Conservation (phyloP, 169 alveolate genomes). For the Eimeria acervulina region DNA sequence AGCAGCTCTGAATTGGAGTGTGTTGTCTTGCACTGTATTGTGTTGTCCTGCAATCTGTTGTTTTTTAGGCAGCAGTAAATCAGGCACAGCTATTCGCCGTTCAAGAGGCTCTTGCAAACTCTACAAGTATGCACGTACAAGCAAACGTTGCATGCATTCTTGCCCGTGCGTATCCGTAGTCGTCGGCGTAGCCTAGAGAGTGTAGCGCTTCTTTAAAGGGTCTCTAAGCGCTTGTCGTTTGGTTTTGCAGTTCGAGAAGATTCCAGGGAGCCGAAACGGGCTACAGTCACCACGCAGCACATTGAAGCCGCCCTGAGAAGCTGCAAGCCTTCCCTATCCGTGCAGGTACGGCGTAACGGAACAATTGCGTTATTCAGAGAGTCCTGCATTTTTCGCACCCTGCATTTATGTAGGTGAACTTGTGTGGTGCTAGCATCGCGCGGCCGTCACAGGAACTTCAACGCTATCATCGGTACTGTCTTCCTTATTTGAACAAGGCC, state of each 20-base stretch:
- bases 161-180: not conserved
- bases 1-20: not conserved
- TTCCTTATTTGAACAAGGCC: constrained; percentile 33
- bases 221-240: not conserved
- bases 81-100: constrained; percentile 70
- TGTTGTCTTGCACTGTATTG: not conserved
- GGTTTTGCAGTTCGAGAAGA: constrained; percentile 1
- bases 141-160: not conserved
- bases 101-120: constrained; percentile 43
- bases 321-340: constrained; percentile 30
- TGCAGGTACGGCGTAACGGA: constrained; percentile 27
- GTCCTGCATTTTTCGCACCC: not conserved
- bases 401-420: not conserved
- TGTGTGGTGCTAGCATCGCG: not conserved
- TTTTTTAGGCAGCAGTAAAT: constrained; percentile 42
- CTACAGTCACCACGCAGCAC: not conserved
- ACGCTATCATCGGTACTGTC: constrained; percentile 73
- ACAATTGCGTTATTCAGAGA: not conserved
- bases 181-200: no score
- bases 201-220: not conserved
- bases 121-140: constrained; percentile 9
- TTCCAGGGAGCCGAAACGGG: not conserved
- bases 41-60: not conserved
- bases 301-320: not conserved
- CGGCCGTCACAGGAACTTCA: constrained; percentile 56